phyloP scores from a whole-genome alignment of 78 protist species.

The Chrysochromulina parva region DNA sequence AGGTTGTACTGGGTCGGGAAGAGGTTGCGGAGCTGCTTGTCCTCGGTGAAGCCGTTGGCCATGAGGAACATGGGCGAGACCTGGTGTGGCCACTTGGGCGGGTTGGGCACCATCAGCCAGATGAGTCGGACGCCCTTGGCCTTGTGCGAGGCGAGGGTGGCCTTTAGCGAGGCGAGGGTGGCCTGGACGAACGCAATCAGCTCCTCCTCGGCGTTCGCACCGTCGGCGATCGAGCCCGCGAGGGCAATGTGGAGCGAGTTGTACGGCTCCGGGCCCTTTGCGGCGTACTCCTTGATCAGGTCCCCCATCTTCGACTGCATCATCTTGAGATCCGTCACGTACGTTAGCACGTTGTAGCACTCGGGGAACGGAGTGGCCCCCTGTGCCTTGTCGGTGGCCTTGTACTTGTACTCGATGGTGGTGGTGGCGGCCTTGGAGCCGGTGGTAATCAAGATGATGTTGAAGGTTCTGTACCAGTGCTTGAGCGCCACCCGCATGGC shows the following conservation, averaged over 20 bases:
- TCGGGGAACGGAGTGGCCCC: background rate
- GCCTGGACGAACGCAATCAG: background rate
- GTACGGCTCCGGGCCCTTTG: background rate
- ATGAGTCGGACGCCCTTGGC: slow-evolving; percentile 48
- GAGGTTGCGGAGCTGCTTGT: slow-evolving; percentile 79
- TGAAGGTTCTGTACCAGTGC: slow-evolving; percentile 62
- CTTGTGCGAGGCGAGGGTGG: slow-evolving; percentile 12
- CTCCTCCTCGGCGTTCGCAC: background rate
- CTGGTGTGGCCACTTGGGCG: slow-evolving; percentile 41
- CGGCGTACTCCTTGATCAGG: background rate
- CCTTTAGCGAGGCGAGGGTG: background rate
- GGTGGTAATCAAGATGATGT: background rate
- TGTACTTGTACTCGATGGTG: background rate
- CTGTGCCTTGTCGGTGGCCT: background rate
- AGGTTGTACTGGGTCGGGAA: slow-evolving; percentile 88
- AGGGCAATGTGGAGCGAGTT: slow-evolving; percentile 55
- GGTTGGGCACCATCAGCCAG: slow-evolving; percentile 38
- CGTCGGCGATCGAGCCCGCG: background rate
- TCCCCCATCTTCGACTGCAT: slow-evolving; percentile 33
- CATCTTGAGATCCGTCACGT: too few species aligned
- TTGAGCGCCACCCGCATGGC: background rate
- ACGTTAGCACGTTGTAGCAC: background rate
- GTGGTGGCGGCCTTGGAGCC: background rate
- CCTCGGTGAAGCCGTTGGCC: slow-evolving; percentile 70
- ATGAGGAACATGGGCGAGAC: slow-evolving; percentile 86